These are phyloP conservation scores for Phytophthora fragariaefolia DNA, from an alignment of 352 stramenopile genomes.

Conservation along the genomic window DNA sequence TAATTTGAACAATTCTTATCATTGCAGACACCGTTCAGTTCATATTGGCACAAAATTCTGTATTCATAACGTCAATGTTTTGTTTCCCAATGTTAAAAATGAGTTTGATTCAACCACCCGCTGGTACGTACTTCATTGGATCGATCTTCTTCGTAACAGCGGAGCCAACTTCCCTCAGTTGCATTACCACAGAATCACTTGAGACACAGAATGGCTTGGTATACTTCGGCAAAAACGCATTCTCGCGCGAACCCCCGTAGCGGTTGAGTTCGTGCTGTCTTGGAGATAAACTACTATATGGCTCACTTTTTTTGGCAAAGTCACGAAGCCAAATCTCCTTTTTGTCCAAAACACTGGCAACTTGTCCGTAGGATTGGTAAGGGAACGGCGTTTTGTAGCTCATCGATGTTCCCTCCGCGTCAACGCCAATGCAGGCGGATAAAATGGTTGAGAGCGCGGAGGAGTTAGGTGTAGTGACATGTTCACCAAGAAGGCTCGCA, in stretches of 20 bases:
- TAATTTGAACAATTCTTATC: constrained; percentile 73
- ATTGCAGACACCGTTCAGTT: constrained; percentile 80
- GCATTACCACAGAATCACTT: constrained; percentile 49
- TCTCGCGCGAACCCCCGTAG: not conserved
- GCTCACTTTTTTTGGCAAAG: constrained; percentile 23
- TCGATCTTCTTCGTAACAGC: constrained; percentile 39
- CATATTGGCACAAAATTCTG: constrained; percentile 76
- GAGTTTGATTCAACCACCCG: constrained; percentile 2
- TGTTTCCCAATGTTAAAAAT: not conserved
- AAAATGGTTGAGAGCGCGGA: constrained; percentile 34
- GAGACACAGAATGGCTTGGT: constrained; percentile 41
- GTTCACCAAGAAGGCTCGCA: constrained; percentile 18
- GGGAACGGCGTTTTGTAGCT: constrained; percentile 2
- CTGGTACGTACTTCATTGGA: constrained; percentile 58
- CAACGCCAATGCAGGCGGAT: constrained; percentile 25
- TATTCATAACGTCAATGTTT: constrained; percentile 9
- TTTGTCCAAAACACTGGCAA: constrained; percentile 35
- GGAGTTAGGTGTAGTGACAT: constrained; percentile 1
- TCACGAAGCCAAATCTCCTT: constrained; percentile 43
- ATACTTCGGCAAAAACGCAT: constrained; percentile 19
- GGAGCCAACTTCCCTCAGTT: constrained; percentile 32
- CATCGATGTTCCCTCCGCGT: not conserved
- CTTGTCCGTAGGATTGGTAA: constrained; percentile 38
- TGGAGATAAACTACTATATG: constrained; percentile 4
- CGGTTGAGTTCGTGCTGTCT: not conserved